Conservation (phyloP, 306 rosid genomes). For the Prunus mume region DNA sequence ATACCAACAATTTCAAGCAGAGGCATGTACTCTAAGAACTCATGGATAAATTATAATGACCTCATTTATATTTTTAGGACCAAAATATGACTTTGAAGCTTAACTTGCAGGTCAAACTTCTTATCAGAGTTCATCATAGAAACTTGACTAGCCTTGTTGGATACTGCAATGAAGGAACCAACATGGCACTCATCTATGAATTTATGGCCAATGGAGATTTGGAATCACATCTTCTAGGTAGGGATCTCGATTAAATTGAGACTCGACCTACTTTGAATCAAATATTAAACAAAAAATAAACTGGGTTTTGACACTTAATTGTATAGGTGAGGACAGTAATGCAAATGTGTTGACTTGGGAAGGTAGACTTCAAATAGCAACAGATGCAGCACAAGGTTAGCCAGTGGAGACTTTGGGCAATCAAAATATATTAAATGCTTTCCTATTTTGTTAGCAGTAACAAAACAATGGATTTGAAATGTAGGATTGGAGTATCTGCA, state of each 20-base stretch:
- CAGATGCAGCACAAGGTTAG: conserved; percentile 33
- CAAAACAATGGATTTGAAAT: not conserved
- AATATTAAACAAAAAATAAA: not conserved
- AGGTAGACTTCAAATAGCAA: conserved; percentile 29
- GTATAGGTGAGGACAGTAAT: not conserved
- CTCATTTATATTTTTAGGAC: not conserved
- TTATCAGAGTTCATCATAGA: conserved; percentile 50
- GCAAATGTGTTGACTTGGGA: conserved; percentile 27
- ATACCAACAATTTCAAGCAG: conserved; percentile 49
- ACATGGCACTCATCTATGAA: conserved; percentile 36
- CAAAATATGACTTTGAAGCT: not conserved
- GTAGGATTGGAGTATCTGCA: conserved; percentile 48
- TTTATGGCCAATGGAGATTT: conserved; percentile 40
- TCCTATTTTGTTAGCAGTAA: not conserved
- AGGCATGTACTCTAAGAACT: conserved; percentile 28
- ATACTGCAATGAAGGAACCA: conserved; percentile 35
- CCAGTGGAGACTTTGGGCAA: not conserved
- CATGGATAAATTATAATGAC: not conserved
- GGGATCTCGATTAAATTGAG: not conserved
- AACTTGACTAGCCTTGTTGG: conserved; percentile 42
- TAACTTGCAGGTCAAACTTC: conserved; percentile 38
- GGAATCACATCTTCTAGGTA: conserved; percentile 35
- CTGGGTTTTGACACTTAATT: not conserved
- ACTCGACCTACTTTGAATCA: not conserved
- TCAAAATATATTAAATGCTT: not conserved